Evolutionary conservation across 2,329 filamentous ascomycete genomes (phyloP).

Genomic region (Mycosphaerelloides madeirae): DNA sequence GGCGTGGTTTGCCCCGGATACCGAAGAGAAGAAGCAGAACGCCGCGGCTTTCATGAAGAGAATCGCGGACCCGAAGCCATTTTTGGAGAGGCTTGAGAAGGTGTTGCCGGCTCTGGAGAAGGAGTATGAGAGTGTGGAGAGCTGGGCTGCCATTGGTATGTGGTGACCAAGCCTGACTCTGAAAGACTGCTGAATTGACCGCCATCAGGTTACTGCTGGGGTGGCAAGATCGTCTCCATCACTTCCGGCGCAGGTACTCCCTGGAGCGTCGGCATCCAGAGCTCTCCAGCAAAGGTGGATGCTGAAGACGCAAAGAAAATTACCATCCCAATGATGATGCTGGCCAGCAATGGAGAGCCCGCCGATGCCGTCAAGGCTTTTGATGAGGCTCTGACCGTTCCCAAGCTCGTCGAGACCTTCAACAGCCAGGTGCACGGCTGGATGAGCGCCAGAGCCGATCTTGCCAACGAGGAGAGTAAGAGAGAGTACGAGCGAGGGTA

Average conservation of each 20-base stretch:
- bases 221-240: conserved; percentile 12
- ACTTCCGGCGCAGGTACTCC: conserved; percentile 3
- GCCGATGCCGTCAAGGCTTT: conserved; percentile 33
- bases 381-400: conserved; percentile 33
- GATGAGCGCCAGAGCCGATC: conserved; percentile 37
- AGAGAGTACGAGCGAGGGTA: conserved; percentile 43
- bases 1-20: conserved; percentile 6
- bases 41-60: conserved; percentile 5
- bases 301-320: conserved; percentile 13
- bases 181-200: no score
- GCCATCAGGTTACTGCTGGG: conserved; percentile 8
- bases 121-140: conserved; percentile 4
- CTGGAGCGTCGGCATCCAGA: conserved; percentile 10
- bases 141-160: conserved; percentile 8
- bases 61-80: conserved; percentile 4
- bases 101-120: conserved; percentile 1
- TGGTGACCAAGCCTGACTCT: no score
- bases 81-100: conserved; percentile 1
- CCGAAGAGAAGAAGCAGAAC: conserved; percentile 4
- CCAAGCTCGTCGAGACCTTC: conserved; percentile 43
- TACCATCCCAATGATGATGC: conserved; percentile 9
- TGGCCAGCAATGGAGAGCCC: conserved; percentile 14
- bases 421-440: conserved; percentile 42
- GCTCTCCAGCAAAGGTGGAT: conserved; percentile 5
- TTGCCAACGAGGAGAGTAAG: conserved; percentile 39